Conservation (phyloP, 495 filamentous ascomycete genomes). For the Aspergillus cavernicola region DNA sequence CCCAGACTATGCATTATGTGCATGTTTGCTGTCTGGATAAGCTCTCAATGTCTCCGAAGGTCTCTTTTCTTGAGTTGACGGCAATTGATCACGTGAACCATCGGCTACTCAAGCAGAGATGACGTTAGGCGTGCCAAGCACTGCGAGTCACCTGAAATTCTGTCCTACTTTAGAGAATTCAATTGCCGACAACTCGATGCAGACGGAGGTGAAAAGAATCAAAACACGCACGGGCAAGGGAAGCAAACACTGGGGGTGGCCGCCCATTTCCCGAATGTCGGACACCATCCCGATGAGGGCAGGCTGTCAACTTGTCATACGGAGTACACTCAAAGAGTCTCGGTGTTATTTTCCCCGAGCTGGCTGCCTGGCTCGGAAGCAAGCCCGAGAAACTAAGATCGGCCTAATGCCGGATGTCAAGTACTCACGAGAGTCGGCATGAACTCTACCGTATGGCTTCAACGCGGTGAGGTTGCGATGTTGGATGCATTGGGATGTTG, state of each 20-base stretch:
- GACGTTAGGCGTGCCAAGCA: background rate
- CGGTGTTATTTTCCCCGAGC: slow-evolving; percentile 7
- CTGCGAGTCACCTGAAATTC: background rate
- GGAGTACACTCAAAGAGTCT: too few relatives aligned
- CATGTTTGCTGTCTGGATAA: background rate
- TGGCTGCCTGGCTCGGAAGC: background rate
- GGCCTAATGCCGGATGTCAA: too few relatives aligned
- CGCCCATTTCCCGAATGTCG: background rate
- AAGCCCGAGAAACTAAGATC: slow-evolving; percentile 4
- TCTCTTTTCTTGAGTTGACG: too few relatives aligned
- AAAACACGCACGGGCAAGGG: background rate
- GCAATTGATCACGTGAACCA: slow-evolving; percentile 7
- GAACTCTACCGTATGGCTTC: background rate
- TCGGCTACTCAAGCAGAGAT: background rate
- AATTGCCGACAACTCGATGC: slow-evolving; percentile 1
- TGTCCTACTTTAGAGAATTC: background rate
- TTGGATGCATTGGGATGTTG: background rate
- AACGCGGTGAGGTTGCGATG: background rate
- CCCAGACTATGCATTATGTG: background rate
- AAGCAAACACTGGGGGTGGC: background rate
- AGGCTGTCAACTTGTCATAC: background rate
- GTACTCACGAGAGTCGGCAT: background rate
- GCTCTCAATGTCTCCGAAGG: background rate
- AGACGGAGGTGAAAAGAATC: too few relatives aligned
- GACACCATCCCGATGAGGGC: background rate